phyloP scores from a whole-genome alignment of 169 alveolate species.

The Eimeria brunetti region DNA sequence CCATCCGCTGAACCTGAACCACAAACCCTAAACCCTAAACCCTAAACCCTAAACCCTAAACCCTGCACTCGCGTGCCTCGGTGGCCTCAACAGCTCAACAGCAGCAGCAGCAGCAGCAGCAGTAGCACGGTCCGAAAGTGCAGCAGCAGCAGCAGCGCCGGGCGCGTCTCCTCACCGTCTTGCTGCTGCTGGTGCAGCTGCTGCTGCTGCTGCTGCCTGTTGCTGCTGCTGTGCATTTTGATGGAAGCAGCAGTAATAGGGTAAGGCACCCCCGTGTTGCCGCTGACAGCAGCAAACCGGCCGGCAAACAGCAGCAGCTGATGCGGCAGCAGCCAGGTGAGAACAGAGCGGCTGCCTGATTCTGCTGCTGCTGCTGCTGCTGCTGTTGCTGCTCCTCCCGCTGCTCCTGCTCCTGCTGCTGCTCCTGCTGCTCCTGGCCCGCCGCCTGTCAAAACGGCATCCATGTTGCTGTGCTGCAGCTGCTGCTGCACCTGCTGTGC shows the following conservation, averaged over 20 bases:
- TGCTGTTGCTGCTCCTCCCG: neutral
- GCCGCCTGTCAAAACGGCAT: neutral
- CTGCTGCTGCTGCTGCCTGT: slow-evolving; percentile 16
- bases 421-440: slow-evolving; percentile 11
- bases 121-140: neutral
- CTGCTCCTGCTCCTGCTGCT: slow-evolving; percentile 14
- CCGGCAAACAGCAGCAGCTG: slow-evolving; percentile 72
- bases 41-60: neutral
- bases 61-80: neutral
- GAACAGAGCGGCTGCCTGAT: slow-evolving; percentile 1
- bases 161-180: slow-evolving; percentile 1
- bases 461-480: neutral
- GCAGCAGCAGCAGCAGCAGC: slow-evolving; percentile 20
- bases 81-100: neutral
- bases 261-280: slow-evolving; percentile 56
- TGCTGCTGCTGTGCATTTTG: neutral
- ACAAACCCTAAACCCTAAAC: slow-evolving; percentile 18
- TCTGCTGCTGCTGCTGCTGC: slow-evolving; percentile 9
- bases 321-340: slow-evolving; percentile 62
- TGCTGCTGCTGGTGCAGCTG: slow-evolving; percentile 19
- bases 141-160: neutral
- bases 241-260: slow-evolving; percentile 45
- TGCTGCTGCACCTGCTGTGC: slow-evolving; percentile 23
- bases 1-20: slow-evolving; percentile 2
- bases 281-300: slow-evolving; percentile 63